Base-by-base conservation (phyloP, 176 grass and related monocot genomes). In the Paspalum notatum region DNA sequence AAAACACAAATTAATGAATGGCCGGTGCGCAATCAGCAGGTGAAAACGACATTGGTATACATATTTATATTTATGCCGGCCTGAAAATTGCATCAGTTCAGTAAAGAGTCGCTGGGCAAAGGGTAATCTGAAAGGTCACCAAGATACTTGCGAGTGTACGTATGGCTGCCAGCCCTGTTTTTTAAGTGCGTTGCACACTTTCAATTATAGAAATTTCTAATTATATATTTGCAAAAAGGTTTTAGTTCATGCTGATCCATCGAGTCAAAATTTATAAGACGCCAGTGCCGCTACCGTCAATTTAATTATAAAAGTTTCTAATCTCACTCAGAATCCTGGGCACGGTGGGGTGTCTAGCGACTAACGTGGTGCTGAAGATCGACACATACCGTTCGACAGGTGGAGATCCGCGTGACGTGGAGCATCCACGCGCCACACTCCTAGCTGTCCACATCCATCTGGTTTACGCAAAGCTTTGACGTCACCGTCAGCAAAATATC, bases 401-500 rank as follows among this genome's bases (percentile, higher is more conserved):
- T 69, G 21, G 66, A 25, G 43, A 5, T 0, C 2, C 2, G 43
- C 6, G 66, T 69, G 66, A 69, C 66, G 66, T 48, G 44, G 67
- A 26, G 6, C 43, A 2, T 13, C 67, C 48, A 70, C 67, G 43
- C 44, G 67, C 44, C 67, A 48, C 43, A 70, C 43, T 70, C 44
- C 5, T 49, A 26, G 67, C 44, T 8, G 67, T 22, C 67, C 67
- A 70, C 44, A 26, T 14, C 43, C 7, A 1, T 13, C 43, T 11
- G 12, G 43, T 25, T 13, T 45, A 25, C 42, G 22, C n/a, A 47
- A 1, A 44, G 43, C 24, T 24, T 49, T 0, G 4, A 0, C 14
- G 21, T 70, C 67, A 46, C 67, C 37, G 8, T 70, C 67, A 24
- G 44, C 67, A 70, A 70, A 70, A 70, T 70, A 70, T 70, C 67